Evolutionary conservation across 257 asterid genomes (phyloP), one percentile per base, ranked within the genome.

Genomic region (Solanum pimpinellifolium): DNA sequence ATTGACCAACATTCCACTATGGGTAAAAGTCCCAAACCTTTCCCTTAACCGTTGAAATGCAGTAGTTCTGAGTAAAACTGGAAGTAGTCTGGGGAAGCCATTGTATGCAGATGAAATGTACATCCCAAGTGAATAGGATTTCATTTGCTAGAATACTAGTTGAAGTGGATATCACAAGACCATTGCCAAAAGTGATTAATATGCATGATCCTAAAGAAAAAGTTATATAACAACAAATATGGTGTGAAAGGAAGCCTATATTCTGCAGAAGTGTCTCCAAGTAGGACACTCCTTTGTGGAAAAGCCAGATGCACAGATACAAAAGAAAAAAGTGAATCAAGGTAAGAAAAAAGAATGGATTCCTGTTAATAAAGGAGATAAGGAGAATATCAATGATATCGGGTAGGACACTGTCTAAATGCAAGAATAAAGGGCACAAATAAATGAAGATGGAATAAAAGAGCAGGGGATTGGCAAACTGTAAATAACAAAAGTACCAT

Each of bases 191-290:
- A 56, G n/a, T 18, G 10, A 56, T 56, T 52, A 56, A 56, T 3
- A 2, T 56, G 3, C n/a, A 56, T 56, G 65, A 18, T 56, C 65
- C 4, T 3, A 18, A 56, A 10, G 65, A 10, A 1, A 18, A 18
- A 1, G 10, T 56, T 0, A 18, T 56, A 18, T n/a, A 56, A 3
- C 4, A 56, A 2, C 11, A 52, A 0, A 2, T 56, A 56, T 56
- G 65, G n/a, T 56, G 6, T 56, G 11, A 2, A 4, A 7, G n/a
- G 65, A 56, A 56, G 9, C n/a, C 11, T 5, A 18, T 56, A 18
- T 7, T 56, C 3, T 56, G 2, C n/a, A 18, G 4, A 56, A 56
- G n/a, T 56, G 11, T 18, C n/a, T 56, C 23, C n/a, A 56, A 18
- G 11, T 56, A 56, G 2, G 65, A 6, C n/a, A 56, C 7, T 18